Percentiles rank a stretch among this genome's conserved stretches.
Evolutionary conservation across 352 stramenopile genomes (phyloP).

Genomic region (Globisporangium radiosum): DNA sequence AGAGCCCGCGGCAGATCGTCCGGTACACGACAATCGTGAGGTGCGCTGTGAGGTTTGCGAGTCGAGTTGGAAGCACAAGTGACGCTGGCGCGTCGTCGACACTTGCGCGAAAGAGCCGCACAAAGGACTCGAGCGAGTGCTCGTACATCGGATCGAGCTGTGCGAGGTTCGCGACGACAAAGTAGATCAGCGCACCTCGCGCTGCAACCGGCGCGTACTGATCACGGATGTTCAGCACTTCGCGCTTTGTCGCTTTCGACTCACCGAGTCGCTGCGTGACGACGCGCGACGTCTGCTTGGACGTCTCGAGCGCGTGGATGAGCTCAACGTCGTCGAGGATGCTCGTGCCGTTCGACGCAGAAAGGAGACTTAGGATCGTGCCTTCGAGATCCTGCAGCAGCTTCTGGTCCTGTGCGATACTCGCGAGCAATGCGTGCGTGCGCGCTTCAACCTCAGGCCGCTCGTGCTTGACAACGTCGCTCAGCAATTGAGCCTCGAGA

Average conservation of each 20-base stretch:
- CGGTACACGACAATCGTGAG: slow-evolving; percentile 52
- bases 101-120: slow-evolving; percentile 53
- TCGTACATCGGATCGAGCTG: slow-evolving; percentile 75
- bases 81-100: slow-evolving; percentile 31
- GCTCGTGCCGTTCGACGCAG: slow-evolving; percentile 70
- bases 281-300: slow-evolving; percentile 57
- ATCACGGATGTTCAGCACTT: slow-evolving; percentile 56
- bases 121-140: slow-evolving; percentile 73
- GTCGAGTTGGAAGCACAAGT: slow-evolving; percentile 21
- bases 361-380: slow-evolving; percentile 85
- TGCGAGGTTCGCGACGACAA: slow-evolving; percentile 51
- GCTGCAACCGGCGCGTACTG: slow-evolving; percentile 51
- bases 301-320: slow-evolving; percentile 52
- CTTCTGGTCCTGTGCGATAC: slow-evolving; percentile 86
- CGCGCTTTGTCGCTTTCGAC: slow-evolving; percentile 50
- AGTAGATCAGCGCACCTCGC: slow-evolving; percentile 65
- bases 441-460: slow-evolving; percentile 82
- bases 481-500: slow-evolving; percentile 86
- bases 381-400: slow-evolving; percentile 89
- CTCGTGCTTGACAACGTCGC: slow-evolving; percentile 83
- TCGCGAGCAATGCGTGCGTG: slow-evolving; percentile 79
- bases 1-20: slow-evolving; percentile 69
- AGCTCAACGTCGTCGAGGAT: slow-evolving; percentile 90
- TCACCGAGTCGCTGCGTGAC: slow-evolving; percentile 49
- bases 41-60: slow-evolving; percentile 34